Base-by-base conservation (phyloP, 2,329 filamentous ascomycete genomes). In the Tricladium varicosporioides region DNA sequence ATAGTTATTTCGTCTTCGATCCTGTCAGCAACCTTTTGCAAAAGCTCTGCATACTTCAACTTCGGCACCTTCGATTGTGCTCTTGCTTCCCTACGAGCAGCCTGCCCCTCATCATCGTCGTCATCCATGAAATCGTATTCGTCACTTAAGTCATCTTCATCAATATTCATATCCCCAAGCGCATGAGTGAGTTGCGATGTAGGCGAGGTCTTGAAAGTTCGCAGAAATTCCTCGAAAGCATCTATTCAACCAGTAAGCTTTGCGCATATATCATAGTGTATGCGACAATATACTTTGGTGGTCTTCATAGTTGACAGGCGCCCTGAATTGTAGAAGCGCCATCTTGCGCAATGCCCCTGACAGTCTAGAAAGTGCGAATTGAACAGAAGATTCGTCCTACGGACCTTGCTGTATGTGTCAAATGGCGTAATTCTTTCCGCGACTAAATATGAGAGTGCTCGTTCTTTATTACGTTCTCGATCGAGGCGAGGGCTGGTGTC, bases 101-200 rank as follows among this genome's bases (percentile, higher is more conserved):
- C 76, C 42, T 78, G 76, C 15, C 78, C 60, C 27, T 65, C 62
- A 53, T 84, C 83, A 61, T 90, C 87, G 60, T 85, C 83, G 66
- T 92, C 88, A 71, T 96, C 91, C 85, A 96, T 91, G 70, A 95
- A 90, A 69, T 97, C 92, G 72, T 96, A 91, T 68, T 96, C 91
- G 69, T 96, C 92, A 73, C 88, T 92, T 44, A 90, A 81, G 65
- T 88, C 89, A 74, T 95, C 88, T 69, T 91, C 92, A 72, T 92
- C 88, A 63, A 99, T 89, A 69, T 89, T 89, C 67, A 99, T 85
- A 64, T 88, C 86, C 65, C 91, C 86, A 48, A 99, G 82, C 46
- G 92, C 92, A 71, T 92, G 87, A 42, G 90, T 86, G 64, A 95
- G 85, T 58, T 87, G 86, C 63, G 80, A 82, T 73, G 80, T 84